A percentile compares a stretch with the other conserved stretches of the same genome.
Evolutionary conservation across 371 early-diverging fungal species (phyloP).

Genomic region (Mucor saturninus): DNA sequence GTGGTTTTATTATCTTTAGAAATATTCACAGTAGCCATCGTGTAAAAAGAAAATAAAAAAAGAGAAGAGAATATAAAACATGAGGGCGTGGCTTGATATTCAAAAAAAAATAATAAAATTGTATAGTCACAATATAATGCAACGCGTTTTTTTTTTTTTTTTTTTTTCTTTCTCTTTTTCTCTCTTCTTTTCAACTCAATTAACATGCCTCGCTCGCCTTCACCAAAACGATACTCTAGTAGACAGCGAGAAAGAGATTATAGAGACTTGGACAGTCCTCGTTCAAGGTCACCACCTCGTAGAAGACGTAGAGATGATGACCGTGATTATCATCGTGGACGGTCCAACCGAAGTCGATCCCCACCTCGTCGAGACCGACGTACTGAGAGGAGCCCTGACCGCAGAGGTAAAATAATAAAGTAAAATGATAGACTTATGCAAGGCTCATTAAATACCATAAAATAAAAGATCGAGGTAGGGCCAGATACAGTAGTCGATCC

Average conservation of each 20-base stretch:
- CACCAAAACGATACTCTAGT: conserved; percentile 35
- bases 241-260: conserved; percentile 38
- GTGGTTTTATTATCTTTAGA: conserved; percentile 57
- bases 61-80: no score
- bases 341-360: neutral
- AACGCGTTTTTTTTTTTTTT: neutral
- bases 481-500: conserved; percentile 20
- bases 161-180: conserved; percentile 5
- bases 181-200: neutral
- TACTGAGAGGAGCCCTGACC: conserved; percentile 15
- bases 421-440: no score
- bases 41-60: neutral
- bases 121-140: conserved; percentile 3
- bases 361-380: conserved; percentile 13
- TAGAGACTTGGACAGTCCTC: conserved; percentile 47
- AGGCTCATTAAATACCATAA: no score
- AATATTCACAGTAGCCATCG: conserved; percentile 31
- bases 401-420: conserved; percentile 12
- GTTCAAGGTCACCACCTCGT: conserved; percentile 30
- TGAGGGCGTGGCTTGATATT: neutral
- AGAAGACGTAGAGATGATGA: conserved; percentile 25
- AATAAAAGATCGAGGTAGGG: conserved; percentile 5
- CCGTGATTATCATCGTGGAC: conserved; percentile 8
- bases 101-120: neutral
- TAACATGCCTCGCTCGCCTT: conserved; percentile 46